Percentiles rank a stretch among this genome's conserved stretches.
These are phyloP conservation scores for Heliamphora exappendiculata DNA, from an alignment of 148 eudicot species.

Conservation along the genomic window DNA sequence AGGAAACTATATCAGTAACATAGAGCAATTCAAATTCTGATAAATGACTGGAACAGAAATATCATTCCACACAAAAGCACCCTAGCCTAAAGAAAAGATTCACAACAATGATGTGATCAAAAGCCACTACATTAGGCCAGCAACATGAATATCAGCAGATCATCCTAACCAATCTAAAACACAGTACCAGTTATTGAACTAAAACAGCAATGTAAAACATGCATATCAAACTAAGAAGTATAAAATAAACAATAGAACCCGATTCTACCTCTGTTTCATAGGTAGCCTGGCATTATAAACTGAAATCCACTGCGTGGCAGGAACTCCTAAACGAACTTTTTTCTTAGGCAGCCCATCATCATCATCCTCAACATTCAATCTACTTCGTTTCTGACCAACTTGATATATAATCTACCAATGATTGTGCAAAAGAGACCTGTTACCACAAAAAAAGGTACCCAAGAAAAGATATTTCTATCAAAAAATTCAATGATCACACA, in stretches of 20 bases:
- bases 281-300: slow-evolving; percentile 90
- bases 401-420: too few relatives aligned
- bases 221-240: too few relatives aligned
- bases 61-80: neutral
- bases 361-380: slow-evolving; percentile 74
- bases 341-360: slow-evolving; percentile 87
- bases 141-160: neutral
- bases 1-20: neutral
- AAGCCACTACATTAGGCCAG: neutral
- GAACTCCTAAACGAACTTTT: slow-evolving; percentile 78
- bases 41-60: neutral
- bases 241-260: too few relatives aligned
- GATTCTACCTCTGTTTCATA: slow-evolving; percentile 81
- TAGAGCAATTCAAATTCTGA: neutral
- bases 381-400: slow-evolving; percentile 85
- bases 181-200: neutral
- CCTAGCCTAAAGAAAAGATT: neutral
- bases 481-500: neutral
- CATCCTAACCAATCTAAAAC: neutral
- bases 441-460: too few relatives aligned
- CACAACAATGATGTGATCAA: neutral
- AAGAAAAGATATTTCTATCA: neutral
- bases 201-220: too few relatives aligned
- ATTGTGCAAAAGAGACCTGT: slow-evolving; percentile 7
- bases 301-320: slow-evolving; percentile 92